These are phyloP conservation scores for Fermentozyma sake DNA, from an alignment of 1,139 yeast genomes.

Conservation along the genomic window DNA sequence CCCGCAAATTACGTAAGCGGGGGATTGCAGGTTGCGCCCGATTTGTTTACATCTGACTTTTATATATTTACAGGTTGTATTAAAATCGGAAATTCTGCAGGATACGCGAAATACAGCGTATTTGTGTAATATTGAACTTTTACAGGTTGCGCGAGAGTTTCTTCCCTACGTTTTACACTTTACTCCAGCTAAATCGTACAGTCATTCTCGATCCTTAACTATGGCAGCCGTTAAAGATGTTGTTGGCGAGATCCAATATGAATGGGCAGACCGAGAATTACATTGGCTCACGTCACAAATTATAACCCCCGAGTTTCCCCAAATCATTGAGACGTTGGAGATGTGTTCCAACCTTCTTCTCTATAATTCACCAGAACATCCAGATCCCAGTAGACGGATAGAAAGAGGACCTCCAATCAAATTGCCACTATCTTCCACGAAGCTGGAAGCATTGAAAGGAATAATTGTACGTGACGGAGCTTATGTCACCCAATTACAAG, in stretches of 20 bases:
- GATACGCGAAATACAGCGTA: neutral
- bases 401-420: conserved; percentile 38
- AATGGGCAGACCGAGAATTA: conserved; percentile 29
- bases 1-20: no score
- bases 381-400: conserved; percentile 21
- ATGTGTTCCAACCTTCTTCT: conserved; percentile 35
- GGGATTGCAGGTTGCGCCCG: no score
- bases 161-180: no score
- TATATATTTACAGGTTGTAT: no score
- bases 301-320: conserved; percentile 36
- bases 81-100: no score
- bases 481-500: conserved; percentile 27
- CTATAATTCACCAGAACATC: conserved; percentile 38
- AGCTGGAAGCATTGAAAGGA: conserved; percentile 40
- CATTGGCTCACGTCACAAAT: conserved; percentile 36
- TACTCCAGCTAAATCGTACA: no score
- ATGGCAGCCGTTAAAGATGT: no score
- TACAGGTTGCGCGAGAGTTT: no score
- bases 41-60: no score
- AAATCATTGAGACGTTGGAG: conserved; percentile 36
- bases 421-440: conserved; percentile 35
- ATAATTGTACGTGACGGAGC: conserved; percentile 41
- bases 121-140: no score
- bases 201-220: no score
- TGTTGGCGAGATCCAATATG: conserved; percentile 14